Evolutionary conservation across 1,139 yeast genomes (phyloP).

Genomic region (Geotrichum citri-aurantii): DNA sequence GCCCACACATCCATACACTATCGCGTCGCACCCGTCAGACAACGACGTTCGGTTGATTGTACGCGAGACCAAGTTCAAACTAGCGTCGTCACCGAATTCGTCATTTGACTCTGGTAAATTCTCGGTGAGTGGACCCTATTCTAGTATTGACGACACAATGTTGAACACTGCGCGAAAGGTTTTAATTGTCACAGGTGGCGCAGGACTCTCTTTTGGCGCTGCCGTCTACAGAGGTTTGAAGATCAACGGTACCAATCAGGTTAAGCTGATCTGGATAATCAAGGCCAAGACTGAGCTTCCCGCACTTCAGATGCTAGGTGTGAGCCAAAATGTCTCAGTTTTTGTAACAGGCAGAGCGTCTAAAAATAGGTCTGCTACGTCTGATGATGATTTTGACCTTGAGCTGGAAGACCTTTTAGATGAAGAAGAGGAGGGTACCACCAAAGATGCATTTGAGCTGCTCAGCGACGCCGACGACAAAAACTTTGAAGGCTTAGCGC

Average conservation of each 20-base stretch:
- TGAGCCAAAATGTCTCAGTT: slow-evolving; percentile 32
- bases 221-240: slow-evolving; percentile 39
- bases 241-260: slow-evolving; percentile 19
- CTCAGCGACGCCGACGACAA: background rate
- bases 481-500: background rate
- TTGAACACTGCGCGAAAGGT: slow-evolving; percentile 47
- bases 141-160: slow-evolving; percentile 28
- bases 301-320: slow-evolving; percentile 36
- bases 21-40: slow-evolving; percentile 60
- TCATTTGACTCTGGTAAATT: slow-evolving; percentile 25
- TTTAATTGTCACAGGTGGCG: slow-evolving; percentile 71
- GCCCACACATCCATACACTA: slow-evolving; percentile 77
- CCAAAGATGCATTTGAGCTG: background rate
- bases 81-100: slow-evolving; percentile 19
- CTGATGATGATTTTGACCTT: slow-evolving; percentile 23
- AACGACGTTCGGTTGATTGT: slow-evolving; percentile 41
- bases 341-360: slow-evolving; percentile 33
- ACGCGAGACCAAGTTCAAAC: slow-evolving; percentile 35
- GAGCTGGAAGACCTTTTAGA: slow-evolving; percentile 29
- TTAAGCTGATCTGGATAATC: slow-evolving; percentile 49
- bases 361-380: background rate
- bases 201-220: slow-evolving; percentile 74
- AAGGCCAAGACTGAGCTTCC: slow-evolving; percentile 42
- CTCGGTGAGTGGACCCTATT: slow-evolving; percentile 33
- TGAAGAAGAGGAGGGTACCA: slow-evolving; percentile 20